These are phyloP conservation scores for Eutrema heterophyllum DNA, from an alignment of 345 rosid species.

Conservation along the genomic window DNA sequence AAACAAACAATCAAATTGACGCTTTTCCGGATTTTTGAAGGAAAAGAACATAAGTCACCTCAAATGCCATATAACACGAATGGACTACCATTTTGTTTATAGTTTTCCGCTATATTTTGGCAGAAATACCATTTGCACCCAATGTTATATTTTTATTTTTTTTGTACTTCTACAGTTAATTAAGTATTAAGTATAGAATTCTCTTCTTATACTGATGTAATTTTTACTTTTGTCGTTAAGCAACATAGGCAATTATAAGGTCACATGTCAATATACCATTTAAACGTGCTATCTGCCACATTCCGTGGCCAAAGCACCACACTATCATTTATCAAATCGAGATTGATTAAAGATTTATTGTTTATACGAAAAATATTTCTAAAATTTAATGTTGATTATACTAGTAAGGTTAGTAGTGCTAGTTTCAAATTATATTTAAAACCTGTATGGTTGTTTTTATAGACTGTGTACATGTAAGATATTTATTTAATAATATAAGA, in stretches of 20 bases:
- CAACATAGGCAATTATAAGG: slow-evolving; percentile 15
- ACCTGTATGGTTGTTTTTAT: not conserved
- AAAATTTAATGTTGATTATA: not conserved
- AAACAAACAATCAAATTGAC: not conserved
- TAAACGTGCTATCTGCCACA: slow-evolving; percentile 26
- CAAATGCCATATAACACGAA: no score
- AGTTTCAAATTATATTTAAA: not conserved
- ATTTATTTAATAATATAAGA: not conserved
- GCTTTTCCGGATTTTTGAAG: no score
- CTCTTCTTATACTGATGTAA: not conserved
- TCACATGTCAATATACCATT: slow-evolving; percentile 28
- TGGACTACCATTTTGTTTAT: no score
- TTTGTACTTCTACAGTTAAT: not conserved
- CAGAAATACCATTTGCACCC: not conserved
- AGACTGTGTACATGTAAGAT: not conserved
- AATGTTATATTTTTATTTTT: not conserved
- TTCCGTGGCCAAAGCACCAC: slow-evolving; percentile 25
- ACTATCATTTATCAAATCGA: not conserved
- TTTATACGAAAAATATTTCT: not conserved
- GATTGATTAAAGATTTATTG: not conserved
- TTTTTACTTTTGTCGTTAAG: slow-evolving; percentile 18
- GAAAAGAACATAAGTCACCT: no score
- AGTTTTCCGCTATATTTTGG: not conserved
- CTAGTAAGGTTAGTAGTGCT: not conserved
- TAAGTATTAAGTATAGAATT: not conserved